Base-by-base conservation (phyloP, 768 basidiomycete genomes). In the Amanita brunnescens region DNA sequence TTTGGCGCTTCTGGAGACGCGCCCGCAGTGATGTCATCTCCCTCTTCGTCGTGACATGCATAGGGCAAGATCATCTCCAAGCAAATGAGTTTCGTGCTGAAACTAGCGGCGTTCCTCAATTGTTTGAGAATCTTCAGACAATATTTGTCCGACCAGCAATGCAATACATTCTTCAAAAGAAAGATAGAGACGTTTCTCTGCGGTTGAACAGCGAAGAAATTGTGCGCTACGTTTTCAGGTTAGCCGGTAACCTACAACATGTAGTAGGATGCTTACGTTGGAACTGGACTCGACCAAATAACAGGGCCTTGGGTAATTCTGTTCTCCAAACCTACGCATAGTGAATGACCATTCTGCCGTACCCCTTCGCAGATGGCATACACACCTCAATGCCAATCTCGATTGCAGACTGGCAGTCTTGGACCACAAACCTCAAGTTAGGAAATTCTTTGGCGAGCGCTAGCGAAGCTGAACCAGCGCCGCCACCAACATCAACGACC, bases 121-220 rank as follows among this genome's bases (percentile, higher is more conserved):
- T 64, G 58, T 12, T 55, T 55, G 12, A 75, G 58, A 47, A 74
- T 69, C 34, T 59, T 57, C 9, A 46, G 38, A 42, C 56, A 58
- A 38, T 65, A 59, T 1, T 59, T 52, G 51, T 72, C 68, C 3
- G 68, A 52, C 70, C 71, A 72, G 52, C 72, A 66, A 57, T 75
- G 72, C 23, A 73, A 50, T 35, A 72, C 64, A 29, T 58, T 50
- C 8, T 66, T 61, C 21, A 72, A 18, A 37, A 74, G 54, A 58
- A 68, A 75, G 1, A 73, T 66, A 1, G 63, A 58, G 2, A 68
- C 68, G 20, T 69, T 58, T 18, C 53, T 59, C 34, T 66, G 51
- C 0, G 70, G 68, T 55, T 74, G 71, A 2, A 65, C 56, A 0
- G 49, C 52, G 49, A 74, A 70, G 58, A 74, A 72, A 61, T 70